A percentile compares a stretch with the other conserved stretches of the same genome.
These are phyloP conservation scores for Raphanus sativus DNA, from an alignment of 345 rosid species.

Conservation along the genomic window DNA sequence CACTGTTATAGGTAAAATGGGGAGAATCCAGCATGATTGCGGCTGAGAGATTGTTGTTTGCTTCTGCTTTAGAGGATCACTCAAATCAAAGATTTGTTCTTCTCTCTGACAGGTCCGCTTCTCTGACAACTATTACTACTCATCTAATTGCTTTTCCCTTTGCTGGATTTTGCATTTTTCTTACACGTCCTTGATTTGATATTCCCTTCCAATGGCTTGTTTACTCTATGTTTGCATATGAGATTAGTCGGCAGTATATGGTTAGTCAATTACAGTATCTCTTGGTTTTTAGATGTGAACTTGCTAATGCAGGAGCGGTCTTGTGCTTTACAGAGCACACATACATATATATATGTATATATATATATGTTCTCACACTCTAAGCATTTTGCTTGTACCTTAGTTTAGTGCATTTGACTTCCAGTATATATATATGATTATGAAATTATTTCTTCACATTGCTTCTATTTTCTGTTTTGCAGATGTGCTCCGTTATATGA, in stretches of 20 bases:
- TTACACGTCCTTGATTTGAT: no score
- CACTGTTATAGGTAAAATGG: constrained; percentile 65
- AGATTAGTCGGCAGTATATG: not conserved
- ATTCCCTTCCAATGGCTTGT: not conserved
- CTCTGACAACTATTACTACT: constrained; percentile 1
- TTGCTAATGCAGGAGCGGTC: not conserved
- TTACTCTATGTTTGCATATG: not conserved
- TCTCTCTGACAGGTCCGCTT: constrained; percentile 81
- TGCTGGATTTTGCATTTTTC: no score
- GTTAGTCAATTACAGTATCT: not conserved
- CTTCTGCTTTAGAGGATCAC: constrained; percentile 70
- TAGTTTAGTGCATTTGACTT: not conserved
- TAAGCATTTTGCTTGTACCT: not conserved
- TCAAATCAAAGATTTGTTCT: constrained; percentile 86
- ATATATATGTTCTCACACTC: constrained; percentile 2
- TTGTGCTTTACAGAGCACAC: no score
- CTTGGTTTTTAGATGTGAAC: not conserved
- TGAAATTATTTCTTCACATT: not conserved
- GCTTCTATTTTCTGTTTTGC: constrained; percentile 41
- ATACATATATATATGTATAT: no score
- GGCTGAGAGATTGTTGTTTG: constrained; percentile 79
- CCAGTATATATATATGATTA: not conserved
- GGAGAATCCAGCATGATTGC: constrained; percentile 89
- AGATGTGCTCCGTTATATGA: constrained; percentile 92
- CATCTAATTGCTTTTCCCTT: no score